Evolutionary conservation across 176 grass and related monocot genomes (phyloP).

Genomic region (Alopecurus myosuroides): DNA sequence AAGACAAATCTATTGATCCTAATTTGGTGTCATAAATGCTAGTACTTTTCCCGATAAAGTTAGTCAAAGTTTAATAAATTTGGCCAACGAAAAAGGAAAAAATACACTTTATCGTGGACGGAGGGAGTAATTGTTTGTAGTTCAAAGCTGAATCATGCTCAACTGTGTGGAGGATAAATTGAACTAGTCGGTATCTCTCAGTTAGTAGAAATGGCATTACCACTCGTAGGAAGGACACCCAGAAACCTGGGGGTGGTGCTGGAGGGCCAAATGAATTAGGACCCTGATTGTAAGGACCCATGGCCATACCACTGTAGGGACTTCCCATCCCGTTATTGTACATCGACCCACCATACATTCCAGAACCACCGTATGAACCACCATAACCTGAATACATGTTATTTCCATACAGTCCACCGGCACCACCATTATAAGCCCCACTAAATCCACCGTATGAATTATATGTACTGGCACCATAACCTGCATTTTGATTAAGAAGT

Average conservation of each 20-base stretch:
- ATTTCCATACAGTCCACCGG: conserved; percentile 46
- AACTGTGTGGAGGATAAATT: background rate
- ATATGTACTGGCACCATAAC: conserved; percentile 63
- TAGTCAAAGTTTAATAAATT: too few relatives aligned
- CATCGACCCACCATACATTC: conserved; percentile 53
- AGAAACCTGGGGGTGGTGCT: conserved; percentile 67
- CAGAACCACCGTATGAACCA: conserved; percentile 30
- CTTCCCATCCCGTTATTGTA: conserved; percentile 36
- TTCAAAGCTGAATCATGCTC: background rate
- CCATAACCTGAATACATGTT: conserved; percentile 70
- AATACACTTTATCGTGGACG: too few relatives aligned
- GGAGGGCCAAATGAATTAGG: conserved; percentile 69
- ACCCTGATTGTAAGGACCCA: conserved; percentile 67
- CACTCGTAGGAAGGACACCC: conserved; percentile 80
- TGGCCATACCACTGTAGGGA: conserved; percentile 54
- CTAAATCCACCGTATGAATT: conserved; percentile 61
- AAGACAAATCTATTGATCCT: too few relatives aligned
- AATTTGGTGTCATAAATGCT: too few relatives aligned
- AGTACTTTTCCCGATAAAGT: too few relatives aligned
- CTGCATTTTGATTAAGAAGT: conserved; percentile 33
- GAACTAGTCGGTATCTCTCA: background rate
- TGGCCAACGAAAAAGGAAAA: too few relatives aligned
- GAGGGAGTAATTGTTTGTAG: background rate
- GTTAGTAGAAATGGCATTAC: conserved; percentile 34
- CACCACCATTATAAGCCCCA: conserved; percentile 24